Evolutionary conservation across 2,329 filamentous ascomycete genomes (phyloP).

Genomic region (Coniella vitis): DNA sequence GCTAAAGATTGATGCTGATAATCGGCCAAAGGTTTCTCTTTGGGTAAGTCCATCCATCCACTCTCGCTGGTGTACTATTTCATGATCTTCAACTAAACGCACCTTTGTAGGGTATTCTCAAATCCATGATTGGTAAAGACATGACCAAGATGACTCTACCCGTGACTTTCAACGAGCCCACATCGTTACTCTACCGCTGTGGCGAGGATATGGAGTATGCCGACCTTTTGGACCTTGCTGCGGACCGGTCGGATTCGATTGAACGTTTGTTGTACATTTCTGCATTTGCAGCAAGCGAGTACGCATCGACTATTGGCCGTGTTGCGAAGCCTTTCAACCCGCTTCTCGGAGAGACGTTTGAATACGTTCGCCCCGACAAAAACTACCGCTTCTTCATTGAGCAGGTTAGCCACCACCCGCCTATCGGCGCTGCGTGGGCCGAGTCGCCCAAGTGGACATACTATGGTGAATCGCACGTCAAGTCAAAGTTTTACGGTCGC

Average conservation of each 20-base stretch:
- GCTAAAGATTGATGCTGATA: conserved; percentile 84
- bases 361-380: conserved; percentile 92
- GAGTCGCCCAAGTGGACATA: conserved; percentile 95
- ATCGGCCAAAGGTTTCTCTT: conserved; percentile 87
- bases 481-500: conserved; percentile 95
- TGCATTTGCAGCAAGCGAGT: conserved; percentile 92
- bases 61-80: background rate
- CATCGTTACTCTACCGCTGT: conserved; percentile 87
- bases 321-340: conserved; percentile 99
- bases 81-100: conserved; percentile 19
- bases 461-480: conserved; percentile 91
- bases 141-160: conserved; percentile 99
- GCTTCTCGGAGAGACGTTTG: conserved; percentile 90
- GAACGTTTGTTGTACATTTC: conserved; percentile 93
- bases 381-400: conserved; percentile 98
- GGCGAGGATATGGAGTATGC: conserved; percentile 98
- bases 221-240: conserved; percentile 82
- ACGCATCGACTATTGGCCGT: conserved; percentile 91
- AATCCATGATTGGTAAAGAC: conserved; percentile 99
- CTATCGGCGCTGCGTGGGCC: conserved; percentile 86
- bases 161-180: conserved; percentile 97
- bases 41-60: conserved; percentile 65
- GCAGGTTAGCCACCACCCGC: conserved; percentile 96
- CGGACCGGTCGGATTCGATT: conserved; percentile 76
- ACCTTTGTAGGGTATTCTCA: conserved; percentile 70